Percentiles rank a stretch among this genome's conserved stretches.
phyloP scores from a whole-genome alignment of 495 filamentous ascomycete genomes.

The Penicillium paxilli region DNA sequence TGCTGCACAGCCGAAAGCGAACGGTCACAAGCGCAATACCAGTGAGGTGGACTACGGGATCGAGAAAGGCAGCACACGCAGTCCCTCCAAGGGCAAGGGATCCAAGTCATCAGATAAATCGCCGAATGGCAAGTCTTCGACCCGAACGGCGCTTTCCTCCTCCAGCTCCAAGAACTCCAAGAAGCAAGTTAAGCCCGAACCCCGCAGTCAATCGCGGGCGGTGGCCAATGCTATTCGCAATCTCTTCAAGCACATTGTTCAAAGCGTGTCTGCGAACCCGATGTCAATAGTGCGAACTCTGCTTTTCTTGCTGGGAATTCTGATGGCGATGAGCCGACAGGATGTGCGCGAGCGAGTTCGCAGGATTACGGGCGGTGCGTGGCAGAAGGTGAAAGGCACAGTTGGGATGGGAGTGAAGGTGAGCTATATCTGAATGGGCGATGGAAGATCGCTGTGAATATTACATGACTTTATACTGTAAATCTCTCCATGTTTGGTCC shows the following conservation, averaged over 20 bases:
- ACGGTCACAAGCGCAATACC: conserved; percentile 50
- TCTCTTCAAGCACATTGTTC: conserved; percentile 60
- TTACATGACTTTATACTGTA: conserved; percentile 18
- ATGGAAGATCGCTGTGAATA: conserved; percentile 1
- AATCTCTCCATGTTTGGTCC: conserved; percentile 15
- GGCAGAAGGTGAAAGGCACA: conserved; percentile 82
- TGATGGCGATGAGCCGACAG: conserved; percentile 72
- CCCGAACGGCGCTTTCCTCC: conserved; percentile 34
- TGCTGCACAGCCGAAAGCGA: conserved; percentile 39
- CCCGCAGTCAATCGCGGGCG: conserved; percentile 32
- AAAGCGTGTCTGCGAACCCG: conserved; percentile 69
- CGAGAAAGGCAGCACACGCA: conserved; percentile 43
- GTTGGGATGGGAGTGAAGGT: conserved; percentile 98
- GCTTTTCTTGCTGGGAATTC: conserved; percentile 77
- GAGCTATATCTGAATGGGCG: conserved; percentile 73
- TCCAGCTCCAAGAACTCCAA: conserved; percentile 40
- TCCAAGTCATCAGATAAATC: conserved; percentile 30
- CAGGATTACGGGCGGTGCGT: conserved; percentile 64
- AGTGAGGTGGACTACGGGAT: conserved; percentile 58
- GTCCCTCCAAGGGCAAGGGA: conserved; percentile 32
- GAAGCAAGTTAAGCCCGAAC: conserved; percentile 37
- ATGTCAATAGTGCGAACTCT: conserved; percentile 71
- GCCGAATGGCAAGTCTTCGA: conserved; percentile 27
- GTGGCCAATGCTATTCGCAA: conserved; percentile 54
- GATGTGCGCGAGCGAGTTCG: conserved; percentile 74